Base-by-base conservation (phyloP, 768 basidiomycete species). In the Tricholoma sp. region DNA sequence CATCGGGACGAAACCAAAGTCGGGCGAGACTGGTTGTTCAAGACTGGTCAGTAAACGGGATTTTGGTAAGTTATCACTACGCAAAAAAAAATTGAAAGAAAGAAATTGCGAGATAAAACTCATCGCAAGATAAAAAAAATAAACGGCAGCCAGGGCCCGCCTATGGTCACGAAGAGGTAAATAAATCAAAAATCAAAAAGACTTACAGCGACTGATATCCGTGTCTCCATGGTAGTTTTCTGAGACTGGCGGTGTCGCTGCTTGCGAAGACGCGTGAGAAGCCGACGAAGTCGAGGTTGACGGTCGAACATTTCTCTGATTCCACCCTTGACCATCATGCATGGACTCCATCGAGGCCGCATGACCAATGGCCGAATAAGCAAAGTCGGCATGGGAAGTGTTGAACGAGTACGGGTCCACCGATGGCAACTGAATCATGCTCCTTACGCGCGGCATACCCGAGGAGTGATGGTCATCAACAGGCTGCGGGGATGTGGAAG, bases 201-300 rank as follows among this genome's bases (percentile, higher is more conserved):
- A 88, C 89, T 86, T 75, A 91, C 89, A 91, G 72, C 89, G 84
- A 67, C 84, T 88, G 68, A 91, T 88, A 71, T 89, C 87, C 55
- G 87, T 85, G 60, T 86, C 86, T 42, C 80, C 77, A 61, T 79
- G 79, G 55, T 84, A 86, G 57, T 79, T 83, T 53, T 85, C 84
- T 56, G 85, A 80, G 55, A 87, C 80, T 24, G 89, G 89, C 33
- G 87, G 87, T 28, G 89, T 92, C 67, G 89, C 89, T 53, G 89
- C 90, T 68, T 89, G 88, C 32, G 86, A 88, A 31, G 85, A 88
- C 3, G 87, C 84, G 63, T 88, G 86, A 33, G 85, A 86, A 18
- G 86, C 87, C 24, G 86, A 87, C 52, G 88, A 89, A 15, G 89
- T 83, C 42, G 86, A 84, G 29, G 87, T 89, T 9, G 88, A 90